phyloP scores from a whole-genome alignment of 2,329 filamentous ascomycete species.

The Penicillium sp. region DNA sequence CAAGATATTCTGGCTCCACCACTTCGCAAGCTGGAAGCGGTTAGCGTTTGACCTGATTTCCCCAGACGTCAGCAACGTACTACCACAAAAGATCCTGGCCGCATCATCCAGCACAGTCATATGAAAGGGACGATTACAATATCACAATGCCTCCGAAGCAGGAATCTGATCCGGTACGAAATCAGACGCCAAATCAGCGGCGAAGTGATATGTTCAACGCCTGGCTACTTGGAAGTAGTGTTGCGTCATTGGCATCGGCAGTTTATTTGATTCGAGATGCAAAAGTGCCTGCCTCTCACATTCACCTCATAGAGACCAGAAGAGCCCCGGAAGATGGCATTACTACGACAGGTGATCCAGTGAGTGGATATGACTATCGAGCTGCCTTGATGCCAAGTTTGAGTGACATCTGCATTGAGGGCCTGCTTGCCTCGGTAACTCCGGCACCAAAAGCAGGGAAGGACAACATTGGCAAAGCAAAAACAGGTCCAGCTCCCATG shows the following conservation, averaged over 20 bases:
- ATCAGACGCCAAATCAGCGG: too few species aligned
- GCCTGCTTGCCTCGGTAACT: conserved; percentile 34
- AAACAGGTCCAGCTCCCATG: too few species aligned
- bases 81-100: too few species aligned
- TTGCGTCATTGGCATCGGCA: conserved; percentile 38
- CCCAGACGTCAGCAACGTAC: too few species aligned
- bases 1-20: too few species aligned
- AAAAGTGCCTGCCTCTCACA: conserved; percentile 32
- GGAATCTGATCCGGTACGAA: too few species aligned
- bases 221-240: conserved; percentile 40
- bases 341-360: conserved; percentile 28
- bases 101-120: too few species aligned
- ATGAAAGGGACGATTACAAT: too few species aligned
- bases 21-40: too few species aligned
- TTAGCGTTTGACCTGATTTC: too few species aligned
- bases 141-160: too few species aligned
- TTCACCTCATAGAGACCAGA: conserved; percentile 39
- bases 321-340: conserved; percentile 33
- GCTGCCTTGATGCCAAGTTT: conserved; percentile 37
- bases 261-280: conserved; percentile 39
- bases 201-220: conserved; percentile 11
- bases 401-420: conserved; percentile 36
- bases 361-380: conserved; percentile 39
- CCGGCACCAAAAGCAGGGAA: conserved; percentile 14
- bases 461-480: conserved; percentile 14